Conservation (phyloP, 176 grass and related monocot species). For the Oryza meyeriana region DNA sequence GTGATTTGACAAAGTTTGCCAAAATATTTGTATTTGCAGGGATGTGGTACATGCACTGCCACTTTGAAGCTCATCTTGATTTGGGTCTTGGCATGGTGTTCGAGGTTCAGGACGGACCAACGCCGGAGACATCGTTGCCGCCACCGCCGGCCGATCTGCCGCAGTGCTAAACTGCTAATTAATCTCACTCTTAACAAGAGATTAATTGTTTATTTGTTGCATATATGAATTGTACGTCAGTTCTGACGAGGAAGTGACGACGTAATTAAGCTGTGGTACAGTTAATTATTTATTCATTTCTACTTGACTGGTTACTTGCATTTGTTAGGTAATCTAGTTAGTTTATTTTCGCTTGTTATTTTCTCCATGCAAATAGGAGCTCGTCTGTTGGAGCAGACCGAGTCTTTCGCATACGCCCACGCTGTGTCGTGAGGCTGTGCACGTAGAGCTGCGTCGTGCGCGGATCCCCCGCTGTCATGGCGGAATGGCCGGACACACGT, state of each 20-base stretch:
- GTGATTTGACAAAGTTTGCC: not conserved
- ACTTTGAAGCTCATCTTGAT: slow-evolving; percentile 35
- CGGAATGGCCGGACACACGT: no score
- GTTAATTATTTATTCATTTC: not conserved
- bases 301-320: not conserved
- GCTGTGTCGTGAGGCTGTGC: no score
- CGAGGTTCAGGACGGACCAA: slow-evolving; percentile 28
- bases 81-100: slow-evolving; percentile 38
- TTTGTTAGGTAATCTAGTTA: no score
- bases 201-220: not conserved
- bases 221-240: not conserved
- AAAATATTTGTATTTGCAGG: not conserved
- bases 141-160: slow-evolving; percentile 24
- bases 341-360: no score
- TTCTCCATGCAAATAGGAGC: no score
- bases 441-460: no score
- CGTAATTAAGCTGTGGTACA: not conserved
- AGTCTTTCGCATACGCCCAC: no score
- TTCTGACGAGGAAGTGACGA: not conserved
- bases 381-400: no score
- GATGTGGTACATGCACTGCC: slow-evolving; percentile 53
- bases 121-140: slow-evolving; percentile 20
- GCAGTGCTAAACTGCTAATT: not conserved
- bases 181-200: not conserved
- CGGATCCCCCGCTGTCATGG: no score